Percentiles rank a stretch among this genome's conserved stretches.
Evolutionary conservation across 2,329 filamentous ascomycete genomes (phyloP).

Genomic region (Stenocarpella maydis): DNA sequence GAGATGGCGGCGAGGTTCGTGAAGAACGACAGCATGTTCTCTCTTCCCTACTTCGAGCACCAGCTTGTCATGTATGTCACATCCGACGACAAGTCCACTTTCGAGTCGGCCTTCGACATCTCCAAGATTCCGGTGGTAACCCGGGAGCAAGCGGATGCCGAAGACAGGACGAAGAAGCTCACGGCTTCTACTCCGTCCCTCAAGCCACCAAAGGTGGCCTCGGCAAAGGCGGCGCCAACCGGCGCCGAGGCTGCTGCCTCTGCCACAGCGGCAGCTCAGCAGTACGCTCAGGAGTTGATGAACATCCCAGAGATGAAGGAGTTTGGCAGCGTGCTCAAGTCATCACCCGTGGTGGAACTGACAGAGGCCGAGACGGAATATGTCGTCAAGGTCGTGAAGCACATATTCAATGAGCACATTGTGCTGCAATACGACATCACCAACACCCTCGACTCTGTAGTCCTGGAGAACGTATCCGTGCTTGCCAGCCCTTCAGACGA

Average conservation of each 20-base stretch:
- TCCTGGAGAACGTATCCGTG: constrained; percentile 89
- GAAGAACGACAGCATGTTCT: constrained; percentile 97
- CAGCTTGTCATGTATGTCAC: constrained; percentile 98
- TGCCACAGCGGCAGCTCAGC: constrained; percentile 82
- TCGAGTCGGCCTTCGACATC: constrained; percentile 88
- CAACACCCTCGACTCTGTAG: constrained; percentile 91
- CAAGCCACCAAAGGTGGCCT: constrained; percentile 86
- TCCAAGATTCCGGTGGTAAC: constrained; percentile 91
- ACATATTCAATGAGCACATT: constrained; percentile 96
- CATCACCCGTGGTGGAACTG: constrained; percentile 83
- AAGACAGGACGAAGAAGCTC: constrained; percentile 97
- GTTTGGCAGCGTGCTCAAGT: constrained; percentile 92
- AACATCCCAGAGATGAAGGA: constrained; percentile 90
- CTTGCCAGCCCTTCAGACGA: constrained; percentile 82
- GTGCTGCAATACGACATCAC: constrained; percentile 97
- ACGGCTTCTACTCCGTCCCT: constrained; percentile 90
- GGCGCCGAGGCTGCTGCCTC: constrained; percentile 79
- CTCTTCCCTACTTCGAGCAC: constrained; percentile 92
- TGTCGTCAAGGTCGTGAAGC: constrained; percentile 91
- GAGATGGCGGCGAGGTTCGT: constrained; percentile 87
- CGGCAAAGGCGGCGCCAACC: constrained; percentile 73
- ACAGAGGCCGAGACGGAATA: constrained; percentile 98
- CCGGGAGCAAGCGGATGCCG: constrained; percentile 92
- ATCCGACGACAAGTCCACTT: constrained; percentile 86
- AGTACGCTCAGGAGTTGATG: constrained; percentile 87